Evolutionary conservation across 805 yeast species (phyloP).

Genomic region (Metschnikowia koreensis): DNA sequence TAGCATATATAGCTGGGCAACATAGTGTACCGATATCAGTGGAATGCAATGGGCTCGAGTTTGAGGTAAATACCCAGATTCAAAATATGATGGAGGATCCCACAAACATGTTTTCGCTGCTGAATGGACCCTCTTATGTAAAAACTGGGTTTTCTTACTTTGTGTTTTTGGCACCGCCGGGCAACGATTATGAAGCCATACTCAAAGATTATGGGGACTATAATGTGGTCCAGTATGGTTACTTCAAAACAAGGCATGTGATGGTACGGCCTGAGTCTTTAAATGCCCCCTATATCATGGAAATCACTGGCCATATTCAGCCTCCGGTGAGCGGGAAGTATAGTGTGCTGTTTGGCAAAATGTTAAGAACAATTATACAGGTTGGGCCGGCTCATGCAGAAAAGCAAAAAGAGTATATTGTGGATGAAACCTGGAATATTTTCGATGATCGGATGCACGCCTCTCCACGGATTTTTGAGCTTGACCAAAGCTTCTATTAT

Average conservation of each 20-base stretch:
- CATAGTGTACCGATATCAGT: neutral
- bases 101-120: neutral
- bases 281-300: neutral
- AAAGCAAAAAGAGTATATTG: neutral
- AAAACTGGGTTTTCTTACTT: neutral
- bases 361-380: neutral
- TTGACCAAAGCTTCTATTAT: neutral
- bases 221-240: neutral
- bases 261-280: neutral
- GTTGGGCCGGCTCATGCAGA: neutral
- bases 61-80: neutral
- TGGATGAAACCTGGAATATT: neutral
- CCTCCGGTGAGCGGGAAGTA: neutral
- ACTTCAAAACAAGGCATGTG: neutral
- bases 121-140: neutral
- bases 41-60: neutral
- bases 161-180: neutral
- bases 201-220: neutral
- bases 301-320: neutral
- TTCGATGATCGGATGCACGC: neutral
- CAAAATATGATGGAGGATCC: neutral
- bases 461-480: neutral
- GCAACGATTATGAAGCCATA: neutral
- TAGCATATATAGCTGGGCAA: neutral
- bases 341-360: neutral